Base-by-base conservation (phyloP, 2,329 filamentous ascomycete genomes). In the Ascochyta lentis region DNA sequence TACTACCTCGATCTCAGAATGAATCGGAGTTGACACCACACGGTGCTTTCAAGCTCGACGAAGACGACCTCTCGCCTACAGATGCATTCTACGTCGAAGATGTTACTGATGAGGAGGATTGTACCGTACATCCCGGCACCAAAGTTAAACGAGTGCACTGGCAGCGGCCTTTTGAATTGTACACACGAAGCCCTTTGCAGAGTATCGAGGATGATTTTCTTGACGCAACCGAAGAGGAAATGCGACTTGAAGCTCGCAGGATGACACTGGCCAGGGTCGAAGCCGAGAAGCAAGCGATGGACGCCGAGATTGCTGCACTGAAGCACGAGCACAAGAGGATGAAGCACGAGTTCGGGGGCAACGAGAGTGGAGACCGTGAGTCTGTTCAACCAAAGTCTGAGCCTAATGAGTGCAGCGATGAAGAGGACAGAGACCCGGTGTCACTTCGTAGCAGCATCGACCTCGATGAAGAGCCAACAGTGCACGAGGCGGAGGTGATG, bases 141-240 rank as follows among this genome's bases (percentile, higher is more conserved):
- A 54, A 53, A 12, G 27, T 63, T 15, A 46, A 52, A 5, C 37
- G 37, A 8, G 19, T 34, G 4, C 38, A 37, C 12, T 27, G 33
- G 22, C 50, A 63, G n/a, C 24, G 43, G 8, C 39, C 56, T 6
- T 23, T 24, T 3, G 13, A 12, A 1, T 12, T 64, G 1, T 48
- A 48, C 10, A 23, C 51, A 7, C 61, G 59, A 15, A 60, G 68
- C 34, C 67, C 67, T 16, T 51, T 71, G 15, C 68, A 71, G 38
- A 49, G 23, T 1, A 22, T 62, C 3, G 69, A 72, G 51, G 48
- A 64, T 39, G 54, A 41, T n/a, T 63, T 66, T 31, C 63, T 72
- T 13, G 62, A 69, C 49, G 57, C 46, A 3, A 42, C 56, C 12
- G 63, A 67, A 29, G 39, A 58, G 6, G 26, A 49, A 15, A 50